These are phyloP conservation scores for Paraconiothyrium brasiliense DNA, from an alignment of 2,329 filamentous ascomycete species.

Conservation along the genomic window DNA sequence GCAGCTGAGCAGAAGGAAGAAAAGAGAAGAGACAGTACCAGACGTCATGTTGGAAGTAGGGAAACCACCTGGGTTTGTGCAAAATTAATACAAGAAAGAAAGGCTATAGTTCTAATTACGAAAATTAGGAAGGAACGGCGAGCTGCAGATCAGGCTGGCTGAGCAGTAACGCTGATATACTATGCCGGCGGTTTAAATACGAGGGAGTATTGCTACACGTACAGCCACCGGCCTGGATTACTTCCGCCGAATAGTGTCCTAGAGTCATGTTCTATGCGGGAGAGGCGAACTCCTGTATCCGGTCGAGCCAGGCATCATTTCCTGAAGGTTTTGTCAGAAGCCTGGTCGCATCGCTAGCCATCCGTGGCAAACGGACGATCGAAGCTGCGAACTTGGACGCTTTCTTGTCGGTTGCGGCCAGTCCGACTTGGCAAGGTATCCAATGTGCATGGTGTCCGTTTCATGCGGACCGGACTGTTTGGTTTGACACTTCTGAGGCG, in stretches of 20 bases:
- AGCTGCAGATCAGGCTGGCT: slow-evolving; percentile 45
- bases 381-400: slow-evolving; percentile 27
- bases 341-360: slow-evolving; percentile 16
- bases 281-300: slow-evolving; percentile 28
- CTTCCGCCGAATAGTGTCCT: slow-evolving; percentile 31
- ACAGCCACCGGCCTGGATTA: slow-evolving; percentile 25
- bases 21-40: slow-evolving; percentile 46
- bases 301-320: slow-evolving; percentile 27
- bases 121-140: slow-evolving; percentile 39
- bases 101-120: slow-evolving; percentile 29
- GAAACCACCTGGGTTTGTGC: slow-evolving; percentile 46
- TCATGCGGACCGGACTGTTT: slow-evolving; percentile 39
- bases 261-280: slow-evolving; percentile 29
- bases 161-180: slow-evolving; percentile 26
- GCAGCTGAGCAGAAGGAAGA: slow-evolving; percentile 41
- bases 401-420: slow-evolving; percentile 34
- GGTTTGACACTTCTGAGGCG: slow-evolving; percentile 34
- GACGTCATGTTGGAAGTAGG: slow-evolving; percentile 44
- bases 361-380: slow-evolving; percentile 22
- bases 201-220: slow-evolving; percentile 22
- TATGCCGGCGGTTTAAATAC: slow-evolving; percentile 35
- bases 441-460: slow-evolving; percentile 38
- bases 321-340: slow-evolving; percentile 25
- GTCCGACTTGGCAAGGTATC: slow-evolving; percentile 32
- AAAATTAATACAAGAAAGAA: slow-evolving; percentile 34